Percentiles rank a stretch among this genome's conserved stretches.
Evolutionary conservation across 495 filamentous ascomycete species (phyloP).

Genomic region (Talaromyces proteolyticus): DNA sequence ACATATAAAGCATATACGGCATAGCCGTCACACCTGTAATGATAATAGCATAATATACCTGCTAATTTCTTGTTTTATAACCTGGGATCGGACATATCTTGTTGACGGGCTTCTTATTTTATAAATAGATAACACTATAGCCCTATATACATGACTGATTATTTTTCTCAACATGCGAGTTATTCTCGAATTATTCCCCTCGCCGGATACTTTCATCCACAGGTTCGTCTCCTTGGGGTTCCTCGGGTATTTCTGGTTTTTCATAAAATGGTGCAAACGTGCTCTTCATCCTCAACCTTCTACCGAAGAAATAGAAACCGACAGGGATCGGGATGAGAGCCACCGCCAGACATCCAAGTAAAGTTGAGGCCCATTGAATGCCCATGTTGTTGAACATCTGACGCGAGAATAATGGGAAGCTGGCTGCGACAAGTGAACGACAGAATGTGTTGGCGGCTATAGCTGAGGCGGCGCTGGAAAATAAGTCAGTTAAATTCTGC

Average conservation of each 20-base stretch:
- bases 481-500: conserved; percentile 27
- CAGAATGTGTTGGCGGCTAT: conserved; percentile 89
- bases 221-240: not conserved
- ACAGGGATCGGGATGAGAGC: conserved; percentile 68
- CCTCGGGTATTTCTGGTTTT: not conserved
- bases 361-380: conserved; percentile 68
- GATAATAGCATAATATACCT: no score
- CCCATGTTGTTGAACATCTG: conserved; percentile 58
- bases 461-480: conserved; percentile 64
- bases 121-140: no score
- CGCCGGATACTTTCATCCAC: no score
- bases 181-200: no score
- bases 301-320: conserved; percentile 61
- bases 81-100: no score
- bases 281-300: conserved; percentile 58
- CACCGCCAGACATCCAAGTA: conserved; percentile 66
- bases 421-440: conserved; percentile 68
- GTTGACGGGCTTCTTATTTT: no score
- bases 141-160: no score
- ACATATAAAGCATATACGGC: no score
- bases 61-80: no score
- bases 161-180: no score
- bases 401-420: conserved; percentile 68
- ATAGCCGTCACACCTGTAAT: no score
- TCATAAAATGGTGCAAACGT: conserved; percentile 51